These are phyloP conservation scores for Rosa chinensis DNA, from an alignment of 306 rosid species.

Conservation along the genomic window DNA sequence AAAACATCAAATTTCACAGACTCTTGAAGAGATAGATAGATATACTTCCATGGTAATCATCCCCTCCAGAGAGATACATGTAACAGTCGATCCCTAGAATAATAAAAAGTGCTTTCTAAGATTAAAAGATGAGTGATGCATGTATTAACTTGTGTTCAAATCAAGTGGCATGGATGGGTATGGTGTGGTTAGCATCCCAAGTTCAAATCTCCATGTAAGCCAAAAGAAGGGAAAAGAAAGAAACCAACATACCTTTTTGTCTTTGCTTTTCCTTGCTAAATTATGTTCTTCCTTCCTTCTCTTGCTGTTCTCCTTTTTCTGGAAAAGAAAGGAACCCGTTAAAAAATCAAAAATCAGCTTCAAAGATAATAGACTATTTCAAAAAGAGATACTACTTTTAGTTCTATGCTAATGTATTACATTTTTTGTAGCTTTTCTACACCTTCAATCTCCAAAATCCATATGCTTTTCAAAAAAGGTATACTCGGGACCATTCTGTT, in stretches of 20 bases:
- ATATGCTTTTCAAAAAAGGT: background rate
- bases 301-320: conserved; percentile 97
- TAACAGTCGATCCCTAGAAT: background rate
- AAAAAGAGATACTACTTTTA: conserved; percentile 1
- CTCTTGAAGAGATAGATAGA: background rate
- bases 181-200: background rate
- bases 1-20: background rate
- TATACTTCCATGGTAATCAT: background rate
- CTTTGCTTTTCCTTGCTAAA: conserved; percentile 74
- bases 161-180: background rate
- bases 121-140: background rate
- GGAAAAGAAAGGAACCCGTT: conserved; percentile 26
- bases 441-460: background rate
- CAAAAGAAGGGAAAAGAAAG: conserved; percentile 3
- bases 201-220: background rate
- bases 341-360: conserved; percentile 5
- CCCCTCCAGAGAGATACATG: background rate
- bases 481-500: background rate
- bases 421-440: background rate
- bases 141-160: background rate
- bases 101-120: background rate
- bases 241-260: conserved; percentile 64
- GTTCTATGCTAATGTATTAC: background rate
- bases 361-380: background rate
- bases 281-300: conserved; percentile 94